A percentile compares a stretch with the other conserved stretches of the same genome.
Evolutionary conservation across 495 filamentous ascomycete genomes (phyloP).

Genomic region (Penicillium alfredii): DNA sequence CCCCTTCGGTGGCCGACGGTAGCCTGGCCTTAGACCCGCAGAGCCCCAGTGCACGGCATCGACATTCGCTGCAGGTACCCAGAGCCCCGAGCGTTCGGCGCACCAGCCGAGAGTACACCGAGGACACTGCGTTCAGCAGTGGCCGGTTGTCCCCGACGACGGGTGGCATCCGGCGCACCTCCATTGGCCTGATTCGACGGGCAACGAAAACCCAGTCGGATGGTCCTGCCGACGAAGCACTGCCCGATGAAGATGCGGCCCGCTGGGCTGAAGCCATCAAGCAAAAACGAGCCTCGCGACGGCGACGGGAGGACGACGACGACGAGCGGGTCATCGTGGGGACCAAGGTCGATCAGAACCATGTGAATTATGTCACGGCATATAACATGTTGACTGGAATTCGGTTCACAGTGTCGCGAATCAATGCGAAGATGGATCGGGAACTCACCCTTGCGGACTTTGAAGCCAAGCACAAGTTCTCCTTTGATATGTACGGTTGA

Average conservation of each 20-base stretch:
- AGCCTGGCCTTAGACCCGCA: conserved; percentile 39
- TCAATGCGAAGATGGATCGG: conserved; percentile 94
- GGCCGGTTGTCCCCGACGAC: conserved; percentile 82
- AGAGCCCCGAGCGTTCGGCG: conserved; percentile 47
- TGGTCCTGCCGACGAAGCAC: conserved; percentile 71
- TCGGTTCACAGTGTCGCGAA: conserved; percentile 90
- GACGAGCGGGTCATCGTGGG: conserved; percentile 94
- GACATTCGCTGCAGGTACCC: conserved; percentile 87
- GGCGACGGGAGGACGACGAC: conserved; percentile 79
- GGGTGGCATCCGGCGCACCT: conserved; percentile 63
- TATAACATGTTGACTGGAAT: conserved; percentile 99
- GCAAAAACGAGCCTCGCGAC: conserved; percentile 78
- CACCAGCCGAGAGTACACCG: conserved; percentile 50
- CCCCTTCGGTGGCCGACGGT: conserved; percentile 42
- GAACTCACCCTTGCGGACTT: conserved; percentile 87
- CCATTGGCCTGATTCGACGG: conserved; percentile 70
- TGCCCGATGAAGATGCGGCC: conserved; percentile 81
- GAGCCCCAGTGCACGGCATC: conserved; percentile 58
- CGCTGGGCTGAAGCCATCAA: conserved; percentile 90
- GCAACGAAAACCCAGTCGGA: conserved; percentile 84
- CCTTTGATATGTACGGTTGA: conserved; percentile 80
- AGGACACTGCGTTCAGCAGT: conserved; percentile 61
- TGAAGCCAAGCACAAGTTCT: conserved; percentile 88
- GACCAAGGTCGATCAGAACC: conserved; percentile 94
- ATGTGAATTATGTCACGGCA: conserved; percentile 95